Percentiles rank a stretch among this genome's conserved stretches.
Conservation (phyloP, 2,329 filamentous ascomycete genomes). For the Trichophyton simii region DNA sequence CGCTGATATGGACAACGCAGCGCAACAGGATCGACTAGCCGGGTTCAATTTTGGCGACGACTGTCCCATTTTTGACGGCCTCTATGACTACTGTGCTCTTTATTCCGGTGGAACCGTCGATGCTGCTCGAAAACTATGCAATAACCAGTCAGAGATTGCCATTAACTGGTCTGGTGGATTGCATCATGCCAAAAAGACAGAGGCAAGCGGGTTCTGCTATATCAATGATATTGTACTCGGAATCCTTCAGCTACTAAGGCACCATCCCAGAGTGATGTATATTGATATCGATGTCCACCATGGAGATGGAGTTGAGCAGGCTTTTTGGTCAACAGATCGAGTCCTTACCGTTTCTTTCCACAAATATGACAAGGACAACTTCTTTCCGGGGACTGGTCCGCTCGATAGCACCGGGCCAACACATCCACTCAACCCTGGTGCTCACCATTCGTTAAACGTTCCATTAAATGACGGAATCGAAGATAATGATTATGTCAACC, state of each 20-base stretch:
- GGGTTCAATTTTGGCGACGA: constrained; percentile 87
- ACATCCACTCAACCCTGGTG: constrained; percentile 71
- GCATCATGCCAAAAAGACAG: constrained; percentile 88
- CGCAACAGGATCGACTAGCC: constrained; percentile 43
- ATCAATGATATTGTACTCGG: constrained; percentile 97
- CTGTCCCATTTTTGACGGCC: constrained; percentile 89
- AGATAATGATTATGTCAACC: constrained; percentile 71
- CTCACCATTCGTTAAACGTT: constrained; percentile 82
- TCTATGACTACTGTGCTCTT: constrained; percentile 89
- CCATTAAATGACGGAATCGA: constrained; percentile 84
- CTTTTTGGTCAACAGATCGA: constrained; percentile 77
- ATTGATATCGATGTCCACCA: constrained; percentile 92
- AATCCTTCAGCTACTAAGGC: constrained; percentile 73
- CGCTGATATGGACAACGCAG: constrained; percentile 53
- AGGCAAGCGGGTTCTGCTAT: constrained; percentile 95
- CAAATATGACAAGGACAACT: constrained; percentile 75
- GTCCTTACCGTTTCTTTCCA: constrained; percentile 93
- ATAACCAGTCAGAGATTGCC: constrained; percentile 81
- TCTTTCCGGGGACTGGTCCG: constrained; percentile 85
- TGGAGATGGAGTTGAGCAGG: constrained; percentile 81
- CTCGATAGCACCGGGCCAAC: constrained; percentile 74
- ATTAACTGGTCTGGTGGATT: constrained; percentile 96
- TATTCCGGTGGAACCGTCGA: constrained; percentile 85
- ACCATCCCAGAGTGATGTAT: constrained; percentile 76
- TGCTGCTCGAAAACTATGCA: constrained; percentile 77